phyloP scores from a whole-genome alignment of 139 green algal species.

The Tetraselmis chui region DNA sequence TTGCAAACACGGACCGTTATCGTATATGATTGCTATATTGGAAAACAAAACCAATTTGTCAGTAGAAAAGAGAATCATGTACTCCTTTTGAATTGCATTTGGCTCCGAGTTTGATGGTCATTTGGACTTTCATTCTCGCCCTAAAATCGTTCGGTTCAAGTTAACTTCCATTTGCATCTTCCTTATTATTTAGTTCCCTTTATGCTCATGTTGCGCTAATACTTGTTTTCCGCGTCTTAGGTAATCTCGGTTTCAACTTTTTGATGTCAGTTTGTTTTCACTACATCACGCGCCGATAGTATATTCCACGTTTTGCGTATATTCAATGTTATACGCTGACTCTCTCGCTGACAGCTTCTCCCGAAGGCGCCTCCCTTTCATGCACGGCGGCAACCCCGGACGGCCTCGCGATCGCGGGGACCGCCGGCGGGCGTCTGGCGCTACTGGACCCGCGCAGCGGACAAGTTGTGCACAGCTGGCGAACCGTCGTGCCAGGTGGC shows the following conservation, averaged over 20 bases:
- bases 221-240: no score
- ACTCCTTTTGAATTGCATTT: not conserved
- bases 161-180: no score
- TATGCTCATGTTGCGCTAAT: no score
- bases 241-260: no score
- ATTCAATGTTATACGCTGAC: not conserved
- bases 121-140: not conserved
- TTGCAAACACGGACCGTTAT: not conserved
- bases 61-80: not conserved
- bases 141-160: not conserved
- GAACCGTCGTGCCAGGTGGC: no score
- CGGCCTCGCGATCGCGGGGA: conserved; percentile 24
- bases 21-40: no score
- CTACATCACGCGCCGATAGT: not conserved
- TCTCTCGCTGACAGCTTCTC: not conserved
- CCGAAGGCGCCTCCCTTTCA: not conserved
- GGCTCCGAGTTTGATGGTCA: not conserved
- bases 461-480: conserved; percentile 11
- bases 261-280: not conserved
- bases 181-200: no score
- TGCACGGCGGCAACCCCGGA: not conserved
- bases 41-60: conserved; percentile 4
- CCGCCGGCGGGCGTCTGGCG: conserved; percentile 22
- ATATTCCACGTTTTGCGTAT: no score
- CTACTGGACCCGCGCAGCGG: conserved; percentile 33